Conservation (phyloP, 2,329 filamentous ascomycete genomes). For the Talaromyces sp. region DNA sequence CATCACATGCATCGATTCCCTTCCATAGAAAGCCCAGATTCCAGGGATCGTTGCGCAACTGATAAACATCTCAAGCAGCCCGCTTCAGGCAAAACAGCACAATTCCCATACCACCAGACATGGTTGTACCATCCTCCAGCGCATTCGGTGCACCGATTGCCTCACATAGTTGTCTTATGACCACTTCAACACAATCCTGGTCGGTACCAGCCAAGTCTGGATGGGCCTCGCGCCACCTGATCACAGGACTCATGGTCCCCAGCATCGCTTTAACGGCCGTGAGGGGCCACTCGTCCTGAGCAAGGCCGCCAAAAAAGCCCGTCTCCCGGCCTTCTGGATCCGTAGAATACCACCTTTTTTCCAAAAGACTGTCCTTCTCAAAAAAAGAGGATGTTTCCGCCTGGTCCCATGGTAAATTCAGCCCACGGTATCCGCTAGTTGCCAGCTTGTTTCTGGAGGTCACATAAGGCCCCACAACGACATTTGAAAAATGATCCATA, state of each 20-base stretch:
- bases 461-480: background rate
- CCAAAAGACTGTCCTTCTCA: background rate
- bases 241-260: background rate
- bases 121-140: background rate
- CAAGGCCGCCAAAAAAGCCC: background rate
- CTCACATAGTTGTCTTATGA: background rate
- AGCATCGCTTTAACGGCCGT: background rate
- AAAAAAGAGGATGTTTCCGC: background rate
- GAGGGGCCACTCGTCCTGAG: background rate
- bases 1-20: background rate
- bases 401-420: slow-evolving; percentile 1
- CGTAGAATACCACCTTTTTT: background rate
- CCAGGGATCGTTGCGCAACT: background rate
- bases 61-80: background rate
- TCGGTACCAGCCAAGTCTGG: background rate
- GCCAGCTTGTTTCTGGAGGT: background rate
- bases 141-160: background rate
- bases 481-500: background rate
- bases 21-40: background rate
- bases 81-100: background rate
- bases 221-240: background rate
- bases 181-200: background rate
- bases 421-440: background rate
- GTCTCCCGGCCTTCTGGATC: background rate
- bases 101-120: background rate